These are phyloP conservation scores for Candida montana DNA, from an alignment of 805 yeast species.

Conservation along the genomic window DNA sequence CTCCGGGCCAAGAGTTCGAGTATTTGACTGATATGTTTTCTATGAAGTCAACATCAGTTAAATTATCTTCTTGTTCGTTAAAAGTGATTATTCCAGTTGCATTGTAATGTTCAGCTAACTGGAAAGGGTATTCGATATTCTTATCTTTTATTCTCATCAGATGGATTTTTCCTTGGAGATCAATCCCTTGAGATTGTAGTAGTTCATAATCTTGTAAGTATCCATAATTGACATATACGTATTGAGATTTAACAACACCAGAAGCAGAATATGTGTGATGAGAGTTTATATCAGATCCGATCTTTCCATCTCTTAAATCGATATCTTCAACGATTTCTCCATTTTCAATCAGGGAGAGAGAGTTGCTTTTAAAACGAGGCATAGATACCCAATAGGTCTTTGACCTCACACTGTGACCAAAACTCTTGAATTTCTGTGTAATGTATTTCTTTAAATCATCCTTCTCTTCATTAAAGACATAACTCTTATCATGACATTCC, in stretches of 20 bases:
- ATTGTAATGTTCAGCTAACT: conserved; percentile 50
- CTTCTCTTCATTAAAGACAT: conserved; percentile 34
- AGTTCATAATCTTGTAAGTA: conserved; percentile 45
- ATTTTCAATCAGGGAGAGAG: conserved; percentile 31
- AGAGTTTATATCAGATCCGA: conserved; percentile 34
- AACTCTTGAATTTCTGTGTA: conserved; percentile 40
- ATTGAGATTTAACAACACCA: conserved; percentile 53
- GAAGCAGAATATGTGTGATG: conserved; percentile 62
- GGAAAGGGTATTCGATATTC: neutral
- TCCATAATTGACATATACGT: conserved; percentile 59
- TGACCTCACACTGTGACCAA: conserved; percentile 44
- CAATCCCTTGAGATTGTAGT: conserved; percentile 36
- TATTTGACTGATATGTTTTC: conserved; percentile 58
- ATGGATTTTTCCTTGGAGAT: conserved; percentile 51
- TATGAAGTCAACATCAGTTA: conserved; percentile 51
- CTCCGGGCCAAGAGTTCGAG: conserved; percentile 61
- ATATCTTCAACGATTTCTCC: conserved; percentile 40
- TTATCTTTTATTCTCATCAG: conserved; percentile 38
- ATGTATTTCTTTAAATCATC: conserved; percentile 44
- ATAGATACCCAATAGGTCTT: conserved; percentile 56
- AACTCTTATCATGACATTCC: conserved; percentile 7
- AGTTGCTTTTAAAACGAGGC: conserved; percentile 45
- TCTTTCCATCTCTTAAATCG: conserved; percentile 33
- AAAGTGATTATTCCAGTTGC: conserved; percentile 52
- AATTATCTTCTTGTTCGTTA: conserved; percentile 52